Evolutionary conservation across 164 flowering plant genomes (phyloP), one percentile per base, ranked within the genome.

Genomic region (Chimonanthus praecox): DNA sequence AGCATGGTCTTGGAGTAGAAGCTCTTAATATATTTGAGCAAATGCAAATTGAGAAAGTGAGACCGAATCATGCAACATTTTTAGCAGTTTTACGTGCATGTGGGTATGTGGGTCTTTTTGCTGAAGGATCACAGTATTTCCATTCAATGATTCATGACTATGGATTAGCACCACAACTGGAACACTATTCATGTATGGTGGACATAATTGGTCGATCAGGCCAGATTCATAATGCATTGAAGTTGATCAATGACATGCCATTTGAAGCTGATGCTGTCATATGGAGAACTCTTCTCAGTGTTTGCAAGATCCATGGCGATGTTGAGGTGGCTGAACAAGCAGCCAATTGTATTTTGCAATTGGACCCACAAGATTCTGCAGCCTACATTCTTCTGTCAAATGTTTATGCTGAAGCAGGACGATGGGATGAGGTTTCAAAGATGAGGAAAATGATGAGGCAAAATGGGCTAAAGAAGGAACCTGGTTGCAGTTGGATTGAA

Each of bases 401-500:
- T 77, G 80, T 93, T 5, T 91, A 91, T 78, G 94, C 94, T n/a
- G 84, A 87, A 77, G 89, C 88, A 15, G 92, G 89, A 68, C 86
- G 87, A 90, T 91, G 98, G 97, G 74, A 58, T 9, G 82, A 86
- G 79, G 88, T 87, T 64, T 83, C 90, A 1, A 78, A 80, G 60
- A 77, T 84, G 78, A 91, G 98, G 83, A 85, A 72, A 74, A 61
- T 77, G 70, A 87, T 92, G 93, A 84, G 85, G 76, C n/a, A 66
- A 58, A 71, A 79, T 51, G 75, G 84, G 77, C 67, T 90, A 47
- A 92, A 85, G 68, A 91, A 92, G 80, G 97, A 92, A 78, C 94
- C 98, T 0, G 97, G 94, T 51, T 89, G 94, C 70, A 91, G 98
- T 79, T 92, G 98, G 97, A 83, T 92, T 66, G 94, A 92, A 83